Percentiles rank a stretch among this genome's conserved stretches.
phyloP scores from a whole-genome alignment of 805 yeast genomes.

The Candida rishiriensis region DNA sequence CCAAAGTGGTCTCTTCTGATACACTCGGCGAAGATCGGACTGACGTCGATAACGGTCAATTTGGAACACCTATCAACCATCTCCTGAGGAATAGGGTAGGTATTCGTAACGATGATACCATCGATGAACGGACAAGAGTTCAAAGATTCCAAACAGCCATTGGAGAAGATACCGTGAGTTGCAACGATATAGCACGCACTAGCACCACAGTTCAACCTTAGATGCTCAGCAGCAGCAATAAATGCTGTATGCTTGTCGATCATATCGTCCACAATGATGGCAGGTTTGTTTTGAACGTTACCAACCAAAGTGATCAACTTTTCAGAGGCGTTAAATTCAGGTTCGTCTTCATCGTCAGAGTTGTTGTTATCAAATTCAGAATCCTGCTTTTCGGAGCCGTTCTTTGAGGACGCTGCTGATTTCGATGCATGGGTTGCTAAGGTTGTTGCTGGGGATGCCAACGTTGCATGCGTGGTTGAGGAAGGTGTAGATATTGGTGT shows the following conservation, averaged over 20 bases:
- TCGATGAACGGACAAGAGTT: constrained; percentile 79
- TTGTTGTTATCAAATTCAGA: constrained; percentile 63
- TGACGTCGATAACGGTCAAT: constrained; percentile 83
- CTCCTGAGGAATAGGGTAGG: constrained; percentile 80
- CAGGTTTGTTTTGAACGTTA: constrained; percentile 86
- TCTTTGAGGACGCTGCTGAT: constrained; percentile 8
- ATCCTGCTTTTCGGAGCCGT: constrained; percentile 11
- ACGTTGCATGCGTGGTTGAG: not conserved
- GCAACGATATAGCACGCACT: constrained; percentile 85
- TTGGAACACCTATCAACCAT: constrained; percentile 57
- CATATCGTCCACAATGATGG: constrained; percentile 94
- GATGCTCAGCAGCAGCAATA: constrained; percentile 97
- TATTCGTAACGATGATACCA: constrained; percentile 90
- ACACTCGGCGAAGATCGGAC: constrained; percentile 95
- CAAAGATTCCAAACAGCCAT: constrained; percentile 76
- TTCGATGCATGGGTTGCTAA: constrained; percentile 6
- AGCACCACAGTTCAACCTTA: constrained; percentile 95
- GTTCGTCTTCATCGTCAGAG: constrained; percentile 88
- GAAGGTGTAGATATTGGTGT: constrained; percentile 31
- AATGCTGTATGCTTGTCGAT: constrained; percentile 92
- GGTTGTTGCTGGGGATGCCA: constrained; percentile 29
- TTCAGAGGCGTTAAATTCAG: constrained; percentile 56
- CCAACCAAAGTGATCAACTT: constrained; percentile 95
- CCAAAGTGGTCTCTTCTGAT: constrained; percentile 98
- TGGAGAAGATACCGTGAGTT: constrained; percentile 93